Conservation (phyloP, 1,284 basidiomycete species). For the Ustilago nuda region DNA sequence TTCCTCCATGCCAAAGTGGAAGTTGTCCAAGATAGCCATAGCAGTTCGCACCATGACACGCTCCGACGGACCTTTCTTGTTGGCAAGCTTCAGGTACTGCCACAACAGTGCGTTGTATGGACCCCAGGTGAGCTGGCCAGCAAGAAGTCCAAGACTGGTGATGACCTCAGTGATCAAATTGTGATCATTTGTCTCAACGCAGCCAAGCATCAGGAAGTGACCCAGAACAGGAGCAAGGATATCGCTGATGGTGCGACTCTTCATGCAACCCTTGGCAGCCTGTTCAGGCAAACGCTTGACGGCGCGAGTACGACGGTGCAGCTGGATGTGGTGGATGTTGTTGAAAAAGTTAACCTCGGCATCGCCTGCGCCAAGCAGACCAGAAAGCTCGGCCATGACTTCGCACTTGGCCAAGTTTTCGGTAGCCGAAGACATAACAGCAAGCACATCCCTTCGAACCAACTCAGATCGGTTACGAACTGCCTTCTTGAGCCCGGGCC, state of each 20-base stretch:
- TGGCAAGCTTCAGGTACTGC: slow-evolving; percentile 82
- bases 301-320: slow-evolving; percentile 89
- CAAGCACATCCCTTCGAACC: slow-evolving; percentile 87
- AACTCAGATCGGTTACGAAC: slow-evolving; percentile 85
- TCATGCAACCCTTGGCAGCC: slow-evolving; percentile 78
- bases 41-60: slow-evolving; percentile 87
- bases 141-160: slow-evolving; percentile 71
- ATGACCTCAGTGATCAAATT: slow-evolving; percentile 93
- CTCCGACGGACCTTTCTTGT: slow-evolving; percentile 79
- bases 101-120: slow-evolving; percentile 85
- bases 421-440: slow-evolving; percentile 83
- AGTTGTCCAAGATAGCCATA: slow-evolving; percentile 87
- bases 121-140: slow-evolving; percentile 75
- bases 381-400: slow-evolving; percentile 80
- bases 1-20: slow-evolving; percentile 77
- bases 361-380: slow-evolving; percentile 87
- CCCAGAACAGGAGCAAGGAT: slow-evolving; percentile 88
- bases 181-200: slow-evolving; percentile 79
- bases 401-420: slow-evolving; percentile 72
- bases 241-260: slow-evolving; percentile 81
- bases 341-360: slow-evolving; percentile 97
- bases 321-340: slow-evolving; percentile 94
- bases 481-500: slow-evolving; percentile 84
- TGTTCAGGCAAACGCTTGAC: slow-evolving; percentile 85
- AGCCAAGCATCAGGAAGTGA: slow-evolving; percentile 77